Base-by-base conservation (phyloP, 2,329 filamentous ascomycete species). In the Xylariaceae sp. region DNA sequence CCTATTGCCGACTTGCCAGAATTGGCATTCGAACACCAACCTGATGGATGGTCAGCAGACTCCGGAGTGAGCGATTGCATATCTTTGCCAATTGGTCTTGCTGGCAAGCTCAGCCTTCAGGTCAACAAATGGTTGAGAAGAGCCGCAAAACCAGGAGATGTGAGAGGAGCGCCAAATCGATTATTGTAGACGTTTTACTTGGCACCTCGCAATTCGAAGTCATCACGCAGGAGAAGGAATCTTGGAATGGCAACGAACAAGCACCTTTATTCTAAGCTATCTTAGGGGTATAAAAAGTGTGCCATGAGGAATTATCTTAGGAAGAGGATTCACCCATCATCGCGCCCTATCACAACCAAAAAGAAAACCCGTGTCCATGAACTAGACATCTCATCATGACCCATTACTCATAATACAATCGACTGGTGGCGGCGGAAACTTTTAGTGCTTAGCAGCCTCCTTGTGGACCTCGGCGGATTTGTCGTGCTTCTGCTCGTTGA, bases 401-500 rank as follows among this genome's bases (percentile, higher is more conserved):
- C 37, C 34, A 31, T 42, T 44, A 50, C 48, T 55, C 52, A 37
- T 57, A 51, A n/a, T n/a, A n/a, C 45, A 53, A 17, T 52, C 47
- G 37, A 37, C 19, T 9, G 12, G 14, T 28, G 13, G 27, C 41
- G 36, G 31, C 29, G 40, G 5, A 21, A 32, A 6, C 21, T 18
- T n/a, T 56, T 61, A 61, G 55, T 61, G 59, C 59, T 61, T 61
- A 41, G 46, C 52, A 46, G 57, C 47, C 54, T 61, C 57, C 58
- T 61, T 61, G 55, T 61, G 53, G 46, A 61, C 49, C 3, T 58
- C 52, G 36, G 58, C 58, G 18, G 56, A 58, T 37, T 53, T 56
- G 54, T 56, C 54, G 47, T 61, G 37, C 56, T 59, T 59, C 54
- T 54, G 47, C 56, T 69, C 69, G 38, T 63, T 35, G 14, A 62